A percentile compares a stretch with the other conserved stretches of the same genome.
phyloP scores from a whole-genome alignment of 441 rosid species.

The Raphanus hybrid region DNA sequence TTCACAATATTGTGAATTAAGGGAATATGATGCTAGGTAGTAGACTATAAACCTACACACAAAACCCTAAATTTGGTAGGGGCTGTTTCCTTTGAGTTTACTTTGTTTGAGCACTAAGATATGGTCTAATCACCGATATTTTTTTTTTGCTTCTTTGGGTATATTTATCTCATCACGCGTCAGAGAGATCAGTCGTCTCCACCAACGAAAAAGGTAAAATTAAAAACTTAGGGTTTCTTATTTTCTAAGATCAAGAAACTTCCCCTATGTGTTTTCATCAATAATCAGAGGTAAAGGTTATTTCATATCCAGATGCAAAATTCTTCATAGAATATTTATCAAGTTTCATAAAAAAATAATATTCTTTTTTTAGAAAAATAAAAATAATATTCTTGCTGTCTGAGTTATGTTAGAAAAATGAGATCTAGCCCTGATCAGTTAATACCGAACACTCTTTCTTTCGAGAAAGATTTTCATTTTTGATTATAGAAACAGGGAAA shows the following conservation, averaged over 20 bases:
- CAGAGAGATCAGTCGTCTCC: background rate
- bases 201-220: background rate
- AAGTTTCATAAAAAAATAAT: background rate
- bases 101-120: constrained; percentile 41
- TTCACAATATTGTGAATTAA: constrained; percentile 7
- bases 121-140: constrained; percentile 37
- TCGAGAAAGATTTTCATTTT: background rate
- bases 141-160: constrained; percentile 40
- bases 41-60: constrained; percentile 31
- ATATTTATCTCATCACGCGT: constrained; percentile 8
- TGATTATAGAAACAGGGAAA: background rate
- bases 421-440: constrained; percentile 36
- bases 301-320: constrained; percentile 27
- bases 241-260: constrained; percentile 31
- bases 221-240: constrained; percentile 37
- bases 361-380: constrained; percentile 14
- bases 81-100: constrained; percentile 39
- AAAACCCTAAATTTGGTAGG: constrained; percentile 41
- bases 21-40: constrained; percentile 17
- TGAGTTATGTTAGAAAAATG: constrained; percentile 28
- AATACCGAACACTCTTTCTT: constrained; percentile 14
- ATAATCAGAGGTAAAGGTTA: constrained; percentile 9
- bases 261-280: constrained; percentile 9
- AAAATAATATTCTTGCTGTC: background rate
- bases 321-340: constrained; percentile 26